phyloP scores from a whole-genome alignment of 2,329 filamentous ascomycete genomes.

The Fusarium fracticaudum region DNA sequence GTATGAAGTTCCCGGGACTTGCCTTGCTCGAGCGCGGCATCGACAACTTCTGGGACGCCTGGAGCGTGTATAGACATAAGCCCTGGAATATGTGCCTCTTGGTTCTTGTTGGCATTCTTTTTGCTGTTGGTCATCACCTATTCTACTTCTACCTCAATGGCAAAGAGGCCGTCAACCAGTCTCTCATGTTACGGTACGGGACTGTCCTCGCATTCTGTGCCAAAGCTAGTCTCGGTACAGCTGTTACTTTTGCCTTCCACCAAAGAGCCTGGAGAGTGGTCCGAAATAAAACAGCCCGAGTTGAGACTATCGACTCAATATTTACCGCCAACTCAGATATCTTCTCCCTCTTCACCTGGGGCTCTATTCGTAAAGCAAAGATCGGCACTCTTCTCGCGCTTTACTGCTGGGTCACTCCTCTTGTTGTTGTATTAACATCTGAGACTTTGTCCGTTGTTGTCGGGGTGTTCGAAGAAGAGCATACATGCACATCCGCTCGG shows the following conservation, averaged over 20 bases:
- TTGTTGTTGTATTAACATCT: neutral
- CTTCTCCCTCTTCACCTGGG: neutral
- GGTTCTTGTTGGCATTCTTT: neutral
- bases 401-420: neutral
- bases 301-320: fast-evolving
- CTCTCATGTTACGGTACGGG: fast-evolving
- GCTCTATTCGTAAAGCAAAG: fast-evolving
- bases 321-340: neutral
- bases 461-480: fast-evolving
- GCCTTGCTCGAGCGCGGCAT: neutral
- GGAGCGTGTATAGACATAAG: fast-evolving
- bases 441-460: fast-evolving
- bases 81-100: neutral
- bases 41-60: neutral
- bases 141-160: neutral
- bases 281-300: neutral
- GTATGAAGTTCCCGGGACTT: fast-evolving
- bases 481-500: too few species aligned
- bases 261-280: neutral
- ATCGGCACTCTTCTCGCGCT: fast-evolving
- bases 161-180: neutral
- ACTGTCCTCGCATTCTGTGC: neutral
- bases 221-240: neutral
- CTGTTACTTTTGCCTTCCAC: neutral
- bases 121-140: neutral